Evolutionary conservation across 306 rosid species (phyloP).

Genomic region (Lotus japonicus): DNA sequence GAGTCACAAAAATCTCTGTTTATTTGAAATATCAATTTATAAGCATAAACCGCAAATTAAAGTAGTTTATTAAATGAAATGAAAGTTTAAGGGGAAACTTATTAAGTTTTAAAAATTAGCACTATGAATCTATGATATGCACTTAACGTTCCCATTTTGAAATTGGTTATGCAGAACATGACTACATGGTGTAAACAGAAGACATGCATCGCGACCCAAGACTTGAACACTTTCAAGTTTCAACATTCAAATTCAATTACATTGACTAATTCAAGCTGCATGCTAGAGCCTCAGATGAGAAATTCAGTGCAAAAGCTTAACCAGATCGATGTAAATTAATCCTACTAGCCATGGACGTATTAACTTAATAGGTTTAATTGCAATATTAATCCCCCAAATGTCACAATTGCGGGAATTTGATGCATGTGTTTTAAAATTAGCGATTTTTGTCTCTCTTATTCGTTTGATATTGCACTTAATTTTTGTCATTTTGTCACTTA

Average conservation of each 20-base stretch:
- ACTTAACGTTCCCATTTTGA: background rate
- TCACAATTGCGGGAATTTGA: too few species aligned
- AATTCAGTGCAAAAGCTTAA: background rate
- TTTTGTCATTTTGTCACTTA: too few species aligned
- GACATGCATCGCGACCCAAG: constrained; percentile 5
- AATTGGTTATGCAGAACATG: background rate
- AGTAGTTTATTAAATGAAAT: background rate
- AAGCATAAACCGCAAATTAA: background rate
- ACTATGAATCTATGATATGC: background rate
- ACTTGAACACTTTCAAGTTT: background rate
- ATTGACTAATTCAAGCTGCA: background rate
- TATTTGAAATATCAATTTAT: too few species aligned
- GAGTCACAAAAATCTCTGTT: too few species aligned
- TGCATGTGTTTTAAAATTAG: too few species aligned
- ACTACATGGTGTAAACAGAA: background rate
- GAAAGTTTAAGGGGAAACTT: background rate
- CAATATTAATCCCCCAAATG: too few species aligned
- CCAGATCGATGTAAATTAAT: too few species aligned
- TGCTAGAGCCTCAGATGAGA: background rate
- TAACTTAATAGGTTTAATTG: too few species aligned
- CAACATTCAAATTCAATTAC: constrained; percentile 5
- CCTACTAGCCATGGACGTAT: too few species aligned
- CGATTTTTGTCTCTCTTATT: too few species aligned
- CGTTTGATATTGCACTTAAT: too few species aligned
- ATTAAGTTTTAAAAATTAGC: background rate